Evolutionary conservation across 805 yeast species (phyloP), one percentile per base, ranked within the genome.

Genomic region (Metschnikowia dekortorum): DNA sequence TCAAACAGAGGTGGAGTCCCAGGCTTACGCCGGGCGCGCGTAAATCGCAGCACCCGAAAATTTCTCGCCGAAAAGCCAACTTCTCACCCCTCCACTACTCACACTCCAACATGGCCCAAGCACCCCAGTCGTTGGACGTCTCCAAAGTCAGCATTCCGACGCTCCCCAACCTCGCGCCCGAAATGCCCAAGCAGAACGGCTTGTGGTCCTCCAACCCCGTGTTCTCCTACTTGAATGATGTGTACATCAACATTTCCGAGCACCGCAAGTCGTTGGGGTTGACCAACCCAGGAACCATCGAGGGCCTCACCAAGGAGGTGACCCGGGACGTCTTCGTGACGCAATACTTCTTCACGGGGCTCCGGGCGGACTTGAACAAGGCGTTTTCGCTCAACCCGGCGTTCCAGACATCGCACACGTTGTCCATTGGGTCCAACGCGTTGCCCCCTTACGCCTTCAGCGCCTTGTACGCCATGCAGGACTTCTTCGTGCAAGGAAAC

Each of bases 341-440:
- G 65, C 96, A 90, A 67, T 87, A 88, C 75, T 84, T 85, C 71
- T 92, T 92, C 79, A 85, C 96, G 37, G 99, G 99, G 52, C 80
- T 94, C 64, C 87, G 96, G 68, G 99, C 98, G 51, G 99, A 94
- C 70, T 81, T 94, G 62, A 87, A 89, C 75, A 92, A 92, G 79
- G 89, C 91, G 11, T 89, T 94, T 66, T 74, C 87, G 56, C 80
- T 91, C 79, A 84, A 84, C 71, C 99, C 99, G 51, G 91, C 89
- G 52, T 94, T 94, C 85, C 98, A 94, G 79, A 87, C 95, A 52
- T 86, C 96, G 55, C 99, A 94, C 69, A 85, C 96, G 53, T 86
- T 94, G 65, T 79, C 96, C 37, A 76, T 89, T 59, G 98, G 98
- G 44, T 86, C 95, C 50, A 83, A 84, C 57, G 81, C 82, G 43